Percentiles rank a stretch among this genome's conserved stretches.
Evolutionary conservation across 2,329 filamentous ascomycete genomes (phyloP).

Genomic region (Coniella vitis): DNA sequence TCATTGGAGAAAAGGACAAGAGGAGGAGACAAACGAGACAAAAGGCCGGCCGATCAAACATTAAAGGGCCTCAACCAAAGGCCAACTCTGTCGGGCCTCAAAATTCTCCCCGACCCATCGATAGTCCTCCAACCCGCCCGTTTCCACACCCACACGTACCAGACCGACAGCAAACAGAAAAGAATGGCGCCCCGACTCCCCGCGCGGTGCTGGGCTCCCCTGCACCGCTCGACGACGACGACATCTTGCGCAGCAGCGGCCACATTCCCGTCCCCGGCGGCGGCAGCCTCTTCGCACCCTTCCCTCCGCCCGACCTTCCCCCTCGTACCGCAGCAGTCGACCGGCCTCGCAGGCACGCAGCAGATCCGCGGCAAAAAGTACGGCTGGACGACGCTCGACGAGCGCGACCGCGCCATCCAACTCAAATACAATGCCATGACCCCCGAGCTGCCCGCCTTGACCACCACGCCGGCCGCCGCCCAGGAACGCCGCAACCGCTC

Average conservation of each 20-base stretch:
- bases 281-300: constrained; percentile 19
- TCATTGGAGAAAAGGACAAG: no score
- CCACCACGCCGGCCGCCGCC: constrained; percentile 53
- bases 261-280: neutral
- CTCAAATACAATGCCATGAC: constrained; percentile 51
- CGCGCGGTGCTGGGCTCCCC: constrained; percentile 36
- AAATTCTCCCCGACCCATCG: neutral
- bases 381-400: constrained; percentile 49
- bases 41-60: no score
- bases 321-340: constrained; percentile 37
- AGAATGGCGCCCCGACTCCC: constrained; percentile 41
- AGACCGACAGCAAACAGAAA: constrained; percentile 9
- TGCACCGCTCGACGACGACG: constrained; percentile 20
- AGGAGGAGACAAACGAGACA: no score
- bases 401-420: constrained; percentile 39
- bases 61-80: no score
- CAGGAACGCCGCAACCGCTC: constrained; percentile 51
- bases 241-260: constrained; percentile 2
- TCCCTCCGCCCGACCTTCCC: constrained; percentile 27
- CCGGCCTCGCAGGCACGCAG: constrained; percentile 10
- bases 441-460: constrained; percentile 44
- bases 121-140: no score
- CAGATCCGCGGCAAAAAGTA: constrained; percentile 43
- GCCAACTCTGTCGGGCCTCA: no score
- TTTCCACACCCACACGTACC: no score